Evolutionary conservation across 495 filamentous ascomycete genomes (phyloP), one percentile per base, ranked within the genome.

Genomic region (Cenococcum geophilum): DNA sequence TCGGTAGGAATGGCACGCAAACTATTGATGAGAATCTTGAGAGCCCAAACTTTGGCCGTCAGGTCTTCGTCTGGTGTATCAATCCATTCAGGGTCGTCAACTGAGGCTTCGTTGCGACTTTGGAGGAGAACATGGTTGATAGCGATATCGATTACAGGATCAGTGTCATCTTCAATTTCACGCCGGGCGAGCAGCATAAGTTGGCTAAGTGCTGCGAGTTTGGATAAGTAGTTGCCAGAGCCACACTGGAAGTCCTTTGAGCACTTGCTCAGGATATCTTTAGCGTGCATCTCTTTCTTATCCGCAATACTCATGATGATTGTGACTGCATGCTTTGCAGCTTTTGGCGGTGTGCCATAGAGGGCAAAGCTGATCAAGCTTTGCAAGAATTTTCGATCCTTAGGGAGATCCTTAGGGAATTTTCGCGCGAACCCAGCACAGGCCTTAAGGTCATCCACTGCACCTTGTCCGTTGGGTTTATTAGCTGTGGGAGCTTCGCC

Each of bases 271-370:
- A 95, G 71, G 2, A 99, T 76, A 67, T 96, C 92, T 49, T 88
- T 89, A 1, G 89, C 89, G 60, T 91, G 87, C 82, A 91, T 84
- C 63, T 93, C 89, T 68, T 89, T 92, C 37, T 86, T 83, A 36
- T 93, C 87, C 27, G 88, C 81, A 14, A 85, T 84, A 22, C 88
- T 84, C 77, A 95, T 85, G 56, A 97, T 77, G 68, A 97, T 89
- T 25, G 89, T 89, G 37, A 97, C 86, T 0, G 93, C 95, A 75
- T 97, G 86, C 72, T 97, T 99, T 9, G 92, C 90, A 16, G 89
- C 89, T 64, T 85, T 84, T 12, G 89, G 81, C 2, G 93, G 92
- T 32, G 80, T 78, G 43, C 93, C 92, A 69, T 89, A 85, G 21
- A 91, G 78, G 2, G 92, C 88, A 70, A 89, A 97, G 61, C 79